Evolutionary conservation across 2,329 filamentous ascomycete species (phyloP).

Genomic region (Botrytis hyacinthi): DNA sequence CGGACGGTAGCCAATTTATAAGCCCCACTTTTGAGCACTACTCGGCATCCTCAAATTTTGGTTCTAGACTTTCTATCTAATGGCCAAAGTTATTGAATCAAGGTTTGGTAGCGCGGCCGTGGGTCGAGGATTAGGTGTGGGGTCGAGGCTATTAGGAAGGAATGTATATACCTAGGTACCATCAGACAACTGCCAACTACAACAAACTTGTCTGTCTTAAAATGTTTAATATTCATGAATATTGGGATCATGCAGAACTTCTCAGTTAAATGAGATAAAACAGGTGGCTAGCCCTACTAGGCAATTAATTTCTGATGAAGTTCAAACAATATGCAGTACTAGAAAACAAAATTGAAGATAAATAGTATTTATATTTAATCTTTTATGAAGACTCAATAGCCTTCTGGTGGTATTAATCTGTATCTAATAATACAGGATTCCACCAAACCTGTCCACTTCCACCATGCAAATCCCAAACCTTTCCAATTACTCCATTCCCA

Average conservation of each 20-base stretch:
- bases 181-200: background rate
- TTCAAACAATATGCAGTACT: background rate
- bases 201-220: background rate
- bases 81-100: background rate
- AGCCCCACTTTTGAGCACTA: background rate
- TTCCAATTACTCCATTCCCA: slow-evolving; percentile 10
- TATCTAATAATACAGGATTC: background rate
- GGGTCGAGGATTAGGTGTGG: background rate
- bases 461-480: background rate
- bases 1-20: background rate
- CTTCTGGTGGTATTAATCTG: slow-evolving; percentile 1
- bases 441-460: background rate
- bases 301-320: background rate
- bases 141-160: background rate
- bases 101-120: background rate
- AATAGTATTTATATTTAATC: slow-evolving; percentile 4
- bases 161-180: background rate
- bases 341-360: background rate
- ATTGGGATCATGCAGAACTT: background rate
- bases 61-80: background rate
- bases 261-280: background rate
- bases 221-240: background rate
- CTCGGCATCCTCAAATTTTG: background rate
- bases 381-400: background rate
- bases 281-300: background rate